These are phyloP conservation scores for Aspergillus aculeatus DNA, from an alignment of 2,329 filamentous ascomycete genomes.

Conservation along the genomic window DNA sequence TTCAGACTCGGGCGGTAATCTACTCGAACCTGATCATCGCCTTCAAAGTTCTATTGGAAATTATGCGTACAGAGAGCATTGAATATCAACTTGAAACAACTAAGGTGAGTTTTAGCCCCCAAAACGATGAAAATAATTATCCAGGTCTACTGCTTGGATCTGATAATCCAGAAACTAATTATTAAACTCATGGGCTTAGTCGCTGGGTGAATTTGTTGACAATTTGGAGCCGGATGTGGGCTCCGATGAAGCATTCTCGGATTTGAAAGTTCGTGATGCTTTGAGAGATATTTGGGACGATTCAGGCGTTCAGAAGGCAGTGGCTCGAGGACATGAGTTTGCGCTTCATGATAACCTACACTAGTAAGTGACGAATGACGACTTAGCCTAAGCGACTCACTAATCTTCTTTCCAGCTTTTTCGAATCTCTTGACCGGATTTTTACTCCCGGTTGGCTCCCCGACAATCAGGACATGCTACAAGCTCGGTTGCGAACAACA, in stretches of 20 bases:
- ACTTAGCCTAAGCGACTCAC: neutral
- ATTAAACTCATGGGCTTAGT: conserved; percentile 50
- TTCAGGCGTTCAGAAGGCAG: conserved; percentile 78
- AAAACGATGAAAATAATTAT: neutral
- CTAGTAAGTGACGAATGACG: conserved; percentile 64
- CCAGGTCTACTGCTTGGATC: neutral
- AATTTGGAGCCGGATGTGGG: conserved; percentile 75
- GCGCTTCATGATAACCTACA: conserved; percentile 91
- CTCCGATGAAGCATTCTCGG: conserved; percentile 75
- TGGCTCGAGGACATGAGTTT: conserved; percentile 92
- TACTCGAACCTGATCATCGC: conserved; percentile 94
- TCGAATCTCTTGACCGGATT: conserved; percentile 71
- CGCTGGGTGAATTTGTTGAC: conserved; percentile 73
- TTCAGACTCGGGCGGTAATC: conserved; percentile 92
- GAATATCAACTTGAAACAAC: conserved; percentile 76
- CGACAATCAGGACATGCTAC: conserved; percentile 89
- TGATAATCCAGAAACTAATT: neutral
- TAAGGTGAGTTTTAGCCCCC: conserved; percentile 58
- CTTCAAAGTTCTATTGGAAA: conserved; percentile 84
- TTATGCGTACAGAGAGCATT: conserved; percentile 82
- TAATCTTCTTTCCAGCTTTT: conserved; percentile 63
- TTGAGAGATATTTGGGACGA: conserved; percentile 85
- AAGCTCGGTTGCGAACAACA: conserved; percentile 85
- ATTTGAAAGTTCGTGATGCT: conserved; percentile 61
- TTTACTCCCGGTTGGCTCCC: conserved; percentile 79